Conservation (phyloP, 1,284 basidiomycete species). For the Tilletiopsis washingtonensis region DNA sequence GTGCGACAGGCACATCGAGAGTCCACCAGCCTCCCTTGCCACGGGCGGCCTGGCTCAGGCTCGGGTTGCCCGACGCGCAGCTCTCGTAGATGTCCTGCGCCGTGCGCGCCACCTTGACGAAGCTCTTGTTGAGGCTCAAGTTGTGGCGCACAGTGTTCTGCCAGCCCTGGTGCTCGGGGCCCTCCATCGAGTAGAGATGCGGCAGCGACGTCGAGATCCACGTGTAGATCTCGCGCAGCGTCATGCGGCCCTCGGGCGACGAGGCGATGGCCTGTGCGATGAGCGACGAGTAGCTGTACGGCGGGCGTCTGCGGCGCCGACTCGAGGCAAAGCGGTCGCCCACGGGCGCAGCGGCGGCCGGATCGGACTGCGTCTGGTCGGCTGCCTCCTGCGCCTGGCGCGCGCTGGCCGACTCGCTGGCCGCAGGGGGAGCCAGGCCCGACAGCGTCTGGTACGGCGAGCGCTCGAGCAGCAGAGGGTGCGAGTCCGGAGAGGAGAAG, state of each 20-base stretch:
- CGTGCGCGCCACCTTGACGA: conserved; percentile 31
- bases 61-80: conserved; percentile 24
- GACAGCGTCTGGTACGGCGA: too few relatives aligned
- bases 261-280: conserved; percentile 41
- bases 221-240: conserved; percentile 37
- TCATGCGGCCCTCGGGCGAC: conserved; percentile 30
- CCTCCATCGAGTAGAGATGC: conserved; percentile 25
- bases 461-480: too few relatives aligned
- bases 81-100: conserved; percentile 33
- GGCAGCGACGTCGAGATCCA: conserved; percentile 36
- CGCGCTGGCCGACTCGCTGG: too few relatives aligned
- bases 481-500: too few relatives aligned
- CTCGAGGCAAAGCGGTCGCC: conserved; percentile 29
- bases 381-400: too few relatives aligned
- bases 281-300: conserved; percentile 37
- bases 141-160: conserved; percentile 42
- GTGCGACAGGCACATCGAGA: conserved; percentile 17
- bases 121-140: conserved; percentile 34
- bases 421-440: too few relatives aligned
- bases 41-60: conserved; percentile 27
- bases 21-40: conserved; percentile 40
- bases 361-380: too few relatives aligned
- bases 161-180: conserved; percentile 35
- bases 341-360: too few relatives aligned
- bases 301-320: conserved; percentile 27